Evolutionary conservation across 129 eudicot genomes (phyloP), one percentile per base, ranked within the genome.

Genomic region (Flaveria ramosissima): DNA sequence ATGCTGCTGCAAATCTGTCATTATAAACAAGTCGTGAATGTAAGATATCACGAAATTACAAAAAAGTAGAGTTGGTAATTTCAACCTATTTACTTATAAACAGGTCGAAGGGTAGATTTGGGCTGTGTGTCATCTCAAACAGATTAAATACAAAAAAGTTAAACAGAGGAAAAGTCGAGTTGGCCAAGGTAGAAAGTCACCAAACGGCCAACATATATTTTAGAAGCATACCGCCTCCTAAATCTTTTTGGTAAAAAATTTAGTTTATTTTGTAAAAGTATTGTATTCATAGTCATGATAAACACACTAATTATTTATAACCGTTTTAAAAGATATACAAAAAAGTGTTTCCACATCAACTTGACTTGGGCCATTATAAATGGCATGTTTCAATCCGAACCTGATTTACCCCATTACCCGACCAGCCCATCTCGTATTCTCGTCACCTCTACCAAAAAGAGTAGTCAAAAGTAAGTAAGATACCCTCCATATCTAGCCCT

Each of bases 401-500:
- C 24, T 10, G 8, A 16, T 57, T 57, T 57, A 42, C 13, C 68
- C 53, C 48, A 26, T 73, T 73, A 57, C 23, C 78, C 10, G 16
- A 23, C 45, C 70, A 27, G 10, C 42, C 14, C n/a, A 74, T 74
- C 57, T 14, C 12, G 4, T 30, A 30, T 30, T 30, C 36, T 4
- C 36, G 4, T 45, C 70, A 74, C 52, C 67, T 72, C 53, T 55
- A 19, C 21, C 39, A 7, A 36, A 72, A 53, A 53, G 52, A 72
- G 48, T 6, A 20, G 74, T 48, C 71, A 64, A 46, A 57, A 71
- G 51, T 69, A 42, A 24, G 42, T 27, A 71, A 77, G 3, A 30
- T 85, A 92, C 97, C 97, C 97, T 84, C 97, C 97, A 70, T 84
- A 91, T 86, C 92, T 85, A 66, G 97, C 95, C 78, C 85, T 79